Percentiles rank a stretch among this genome's conserved stretches.
These are phyloP conservation scores for Salvia sclarea DNA, from an alignment of 305 asterid genomes.

Conservation along the genomic window DNA sequence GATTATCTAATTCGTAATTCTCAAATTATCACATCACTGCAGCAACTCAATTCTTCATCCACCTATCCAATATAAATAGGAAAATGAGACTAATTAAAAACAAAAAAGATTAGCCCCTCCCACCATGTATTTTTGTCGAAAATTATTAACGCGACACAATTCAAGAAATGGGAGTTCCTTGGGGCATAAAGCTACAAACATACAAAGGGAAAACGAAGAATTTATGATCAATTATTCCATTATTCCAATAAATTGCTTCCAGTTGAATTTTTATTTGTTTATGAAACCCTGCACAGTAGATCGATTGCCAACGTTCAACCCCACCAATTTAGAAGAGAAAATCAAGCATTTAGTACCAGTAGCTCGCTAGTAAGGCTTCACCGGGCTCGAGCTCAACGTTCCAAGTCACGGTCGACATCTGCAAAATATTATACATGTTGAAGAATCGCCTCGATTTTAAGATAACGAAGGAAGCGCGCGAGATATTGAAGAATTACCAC, in stretches of 20 bases:
- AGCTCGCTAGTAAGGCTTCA: constrained; percentile 24
- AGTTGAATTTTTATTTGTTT: constrained; percentile 2
- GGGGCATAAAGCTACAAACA: background rate
- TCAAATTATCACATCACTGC: background rate
- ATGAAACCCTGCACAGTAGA: constrained; percentile 18
- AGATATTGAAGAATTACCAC: constrained; percentile 49
- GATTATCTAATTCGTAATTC: background rate
- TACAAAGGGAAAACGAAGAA: constrained; percentile 1
- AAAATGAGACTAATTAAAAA: no score
- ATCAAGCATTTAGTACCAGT: background rate
- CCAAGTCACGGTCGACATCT: constrained; percentile 26
- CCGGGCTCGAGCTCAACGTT: background rate
- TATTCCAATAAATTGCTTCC: constrained; percentile 25
- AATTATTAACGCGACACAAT: background rate
- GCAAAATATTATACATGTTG: no score
- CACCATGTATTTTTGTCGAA: background rate
- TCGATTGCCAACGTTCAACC: constrained; percentile 3
- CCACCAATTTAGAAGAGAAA: constrained; percentile 8
- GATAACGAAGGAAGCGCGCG: background rate
- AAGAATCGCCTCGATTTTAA: background rate
- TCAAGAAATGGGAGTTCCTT: background rate
- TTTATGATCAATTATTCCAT: constrained; percentile 14
- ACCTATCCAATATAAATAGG: no score
- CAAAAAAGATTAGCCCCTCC: no score
- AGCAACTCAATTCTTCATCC: no score